phyloP scores from a whole-genome alignment of 2,329 filamentous ascomycete genomes.

The Colletotrichum noveboracense region DNA sequence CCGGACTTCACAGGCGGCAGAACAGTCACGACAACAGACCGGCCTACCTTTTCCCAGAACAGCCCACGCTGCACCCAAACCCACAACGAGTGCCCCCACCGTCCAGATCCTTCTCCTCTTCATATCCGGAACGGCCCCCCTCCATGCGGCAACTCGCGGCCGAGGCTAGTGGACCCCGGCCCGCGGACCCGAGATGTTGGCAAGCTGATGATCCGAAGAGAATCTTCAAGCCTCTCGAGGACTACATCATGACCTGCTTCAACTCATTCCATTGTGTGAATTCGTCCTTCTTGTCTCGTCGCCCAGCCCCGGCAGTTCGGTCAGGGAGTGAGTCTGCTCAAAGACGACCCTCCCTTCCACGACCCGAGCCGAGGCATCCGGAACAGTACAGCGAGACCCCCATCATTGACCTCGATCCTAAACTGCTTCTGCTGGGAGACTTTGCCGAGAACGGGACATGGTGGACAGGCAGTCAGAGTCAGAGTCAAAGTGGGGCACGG shows the following conservation, averaged over 20 bases:
- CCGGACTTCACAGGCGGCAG: slow-evolving; percentile 1
- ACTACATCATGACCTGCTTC: slow-evolving; percentile 75
- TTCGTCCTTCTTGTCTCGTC: slow-evolving; percentile 68
- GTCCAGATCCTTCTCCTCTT: slow-evolving; percentile 49
- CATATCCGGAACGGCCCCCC: slow-evolving; percentile 45
- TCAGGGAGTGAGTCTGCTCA: slow-evolving; percentile 29
- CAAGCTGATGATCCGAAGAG: slow-evolving; percentile 49
- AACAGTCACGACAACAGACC: not conserved
- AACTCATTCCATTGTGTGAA: slow-evolving; percentile 76
- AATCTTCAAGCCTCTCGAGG: slow-evolving; percentile 79
- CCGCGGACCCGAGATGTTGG: slow-evolving; percentile 15
- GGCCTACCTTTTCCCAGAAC: slow-evolving; percentile 40
- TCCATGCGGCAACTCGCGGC: slow-evolving; percentile 24
- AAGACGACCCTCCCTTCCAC: slow-evolving; percentile 36
- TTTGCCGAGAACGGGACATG: slow-evolving; percentile 82
- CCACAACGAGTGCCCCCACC: slow-evolving; percentile 27
- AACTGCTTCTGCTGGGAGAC: slow-evolving; percentile 75
- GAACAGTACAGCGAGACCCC: slow-evolving; percentile 43
- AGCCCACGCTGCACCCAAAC: slow-evolving; percentile 40
- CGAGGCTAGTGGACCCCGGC: slow-evolving; percentile 1
- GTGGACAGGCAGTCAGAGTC: slow-evolving; percentile 78
- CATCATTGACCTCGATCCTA: slow-evolving; percentile 73
- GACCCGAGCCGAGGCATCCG: slow-evolving; percentile 35
- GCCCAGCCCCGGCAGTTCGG: slow-evolving; percentile 4
- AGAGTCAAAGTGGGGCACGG: slow-evolving; percentile 41